Percentiles rank a stretch among this genome's conserved stretches.
Conservation (phyloP, 2,329 filamentous ascomycete genomes). For the Fusarium sp. region DNA sequence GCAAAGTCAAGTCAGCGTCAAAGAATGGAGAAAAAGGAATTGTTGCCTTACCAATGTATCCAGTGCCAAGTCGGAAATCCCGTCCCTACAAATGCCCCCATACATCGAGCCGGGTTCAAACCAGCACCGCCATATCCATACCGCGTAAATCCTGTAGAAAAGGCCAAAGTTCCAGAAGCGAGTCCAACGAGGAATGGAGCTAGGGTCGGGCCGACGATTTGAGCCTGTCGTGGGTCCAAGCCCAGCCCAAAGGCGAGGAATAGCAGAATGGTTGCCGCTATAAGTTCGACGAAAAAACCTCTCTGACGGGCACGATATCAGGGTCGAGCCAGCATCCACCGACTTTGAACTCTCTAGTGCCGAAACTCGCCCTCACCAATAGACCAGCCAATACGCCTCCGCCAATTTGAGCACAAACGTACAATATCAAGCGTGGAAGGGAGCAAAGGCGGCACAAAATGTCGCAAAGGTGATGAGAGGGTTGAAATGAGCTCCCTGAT, state of each 20-base stretch:
- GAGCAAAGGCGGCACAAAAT: slow-evolving; percentile 63
- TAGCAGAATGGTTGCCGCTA: slow-evolving; percentile 59
- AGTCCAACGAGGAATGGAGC: slow-evolving; percentile 63
- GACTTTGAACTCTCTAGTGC: slow-evolving; percentile 42
- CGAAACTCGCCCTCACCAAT: slow-evolving; percentile 45
- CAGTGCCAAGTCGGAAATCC: slow-evolving; percentile 41
- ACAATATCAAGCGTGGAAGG: slow-evolving; percentile 62
- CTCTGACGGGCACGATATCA: slow-evolving; percentile 35
- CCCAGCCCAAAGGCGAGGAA: slow-evolving; percentile 66
- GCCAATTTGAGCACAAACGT: slow-evolving; percentile 60
- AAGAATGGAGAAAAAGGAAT: accelerated
- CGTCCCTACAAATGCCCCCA: slow-evolving; percentile 37
- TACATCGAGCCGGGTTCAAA: slow-evolving; percentile 39
- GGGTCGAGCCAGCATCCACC: slow-evolving; percentile 48
- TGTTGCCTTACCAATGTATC: slow-evolving; percentile 40
- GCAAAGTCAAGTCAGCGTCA: neutral
- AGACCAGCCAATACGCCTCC: slow-evolving; percentile 54
- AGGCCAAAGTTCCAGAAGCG: slow-evolving; percentile 51
- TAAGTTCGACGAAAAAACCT: slow-evolving; percentile 62
- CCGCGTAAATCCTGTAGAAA: slow-evolving; percentile 47
- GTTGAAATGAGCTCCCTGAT: slow-evolving; percentile 63
- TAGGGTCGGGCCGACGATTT: slow-evolving; percentile 61
- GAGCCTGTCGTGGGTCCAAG: slow-evolving; percentile 63
- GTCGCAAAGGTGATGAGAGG: slow-evolving; percentile 66
- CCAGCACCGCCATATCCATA: slow-evolving; percentile 42